Conservation (phyloP, 305 asterid species). For the Withania somnifera region DNA sequence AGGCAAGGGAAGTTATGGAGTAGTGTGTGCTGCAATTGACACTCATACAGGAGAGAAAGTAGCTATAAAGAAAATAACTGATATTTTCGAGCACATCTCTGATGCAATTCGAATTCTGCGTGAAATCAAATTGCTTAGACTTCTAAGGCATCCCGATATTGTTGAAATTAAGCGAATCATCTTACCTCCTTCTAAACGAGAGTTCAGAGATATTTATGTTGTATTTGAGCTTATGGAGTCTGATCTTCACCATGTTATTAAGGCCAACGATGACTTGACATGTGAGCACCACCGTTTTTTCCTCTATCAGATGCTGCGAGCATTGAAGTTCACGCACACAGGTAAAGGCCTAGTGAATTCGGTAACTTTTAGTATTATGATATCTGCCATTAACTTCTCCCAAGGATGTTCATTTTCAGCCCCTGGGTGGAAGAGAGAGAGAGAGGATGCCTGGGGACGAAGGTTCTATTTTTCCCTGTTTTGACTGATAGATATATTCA, state of each 20-base stretch:
- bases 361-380: neutral
- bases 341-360: slow-evolving; percentile 30
- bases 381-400: neutral
- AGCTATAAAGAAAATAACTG: slow-evolving; percentile 85
- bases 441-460: neutral
- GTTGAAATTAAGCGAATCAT: slow-evolving; percentile 91
- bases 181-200: slow-evolving; percentile 86
- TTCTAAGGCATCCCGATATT: slow-evolving; percentile 90
- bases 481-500: neutral
- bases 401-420: neutral
- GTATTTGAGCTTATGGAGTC: slow-evolving; percentile 99
- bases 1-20: slow-evolving; percentile 99
- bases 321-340: slow-evolving; percentile 88
- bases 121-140: slow-evolving; percentile 89
- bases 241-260: slow-evolving; percentile 96
- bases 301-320: slow-evolving; percentile 93
- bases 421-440: neutral
- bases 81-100: slow-evolving; percentile 82
- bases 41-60: slow-evolving; percentile 90
- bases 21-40: slow-evolving; percentile 93
- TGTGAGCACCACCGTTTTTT: slow-evolving; percentile 90
- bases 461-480: neutral
- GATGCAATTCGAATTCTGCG: slow-evolving; percentile 92
- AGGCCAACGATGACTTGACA: slow-evolving; percentile 95
- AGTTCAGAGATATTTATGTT: slow-evolving; percentile 83